Conservation (phyloP, 2,329 filamentous ascomycete genomes). For the Grosmannia serpens region DNA sequence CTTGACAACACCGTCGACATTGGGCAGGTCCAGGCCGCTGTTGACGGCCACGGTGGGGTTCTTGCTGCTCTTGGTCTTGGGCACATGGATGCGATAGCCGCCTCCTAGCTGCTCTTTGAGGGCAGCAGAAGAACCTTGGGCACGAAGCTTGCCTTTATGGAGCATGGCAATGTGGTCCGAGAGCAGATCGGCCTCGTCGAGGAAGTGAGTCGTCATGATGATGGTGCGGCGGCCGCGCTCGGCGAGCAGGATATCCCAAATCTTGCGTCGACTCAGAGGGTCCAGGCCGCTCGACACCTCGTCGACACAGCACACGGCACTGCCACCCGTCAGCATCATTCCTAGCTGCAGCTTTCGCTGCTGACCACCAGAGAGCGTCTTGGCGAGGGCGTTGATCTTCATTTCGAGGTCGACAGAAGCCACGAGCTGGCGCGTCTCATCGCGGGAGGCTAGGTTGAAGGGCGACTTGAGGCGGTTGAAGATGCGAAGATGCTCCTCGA, state of each 20-base stretch:
- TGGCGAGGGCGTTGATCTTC: conserved; percentile 61
- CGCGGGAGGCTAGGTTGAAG: conserved; percentile 38
- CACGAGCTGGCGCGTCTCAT: conserved; percentile 53
- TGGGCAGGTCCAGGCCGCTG: conserved; percentile 23
- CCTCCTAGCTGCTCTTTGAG: conserved; percentile 74
- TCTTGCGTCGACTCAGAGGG: conserved; percentile 73
- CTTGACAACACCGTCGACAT: conserved; percentile 44
- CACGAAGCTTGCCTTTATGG: conserved; percentile 72
- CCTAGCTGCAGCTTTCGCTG: conserved; percentile 86
- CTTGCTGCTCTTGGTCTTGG: conserved; percentile 28
- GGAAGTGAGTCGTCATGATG: conserved; percentile 82
- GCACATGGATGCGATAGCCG: conserved; percentile 72
- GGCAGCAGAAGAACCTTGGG: conserved; percentile 72
- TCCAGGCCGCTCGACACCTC: conserved; percentile 86
- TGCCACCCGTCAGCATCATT: conserved; percentile 91
- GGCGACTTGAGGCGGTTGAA: conserved; percentile 74
- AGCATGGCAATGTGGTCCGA: conserved; percentile 83
- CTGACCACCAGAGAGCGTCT: conserved; percentile 79
- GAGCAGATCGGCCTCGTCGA: conserved; percentile 84
- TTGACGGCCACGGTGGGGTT: conserved; percentile 11
- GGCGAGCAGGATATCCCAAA: conserved; percentile 85
- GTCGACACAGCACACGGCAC: conserved; percentile 78
- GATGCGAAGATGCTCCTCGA: conserved; percentile 71
- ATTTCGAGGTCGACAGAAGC: conserved; percentile 59
- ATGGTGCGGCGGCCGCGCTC: conserved; percentile 75